phyloP scores from a whole-genome alignment of 257 asterid species.

The Nicotiana sylvestris region DNA sequence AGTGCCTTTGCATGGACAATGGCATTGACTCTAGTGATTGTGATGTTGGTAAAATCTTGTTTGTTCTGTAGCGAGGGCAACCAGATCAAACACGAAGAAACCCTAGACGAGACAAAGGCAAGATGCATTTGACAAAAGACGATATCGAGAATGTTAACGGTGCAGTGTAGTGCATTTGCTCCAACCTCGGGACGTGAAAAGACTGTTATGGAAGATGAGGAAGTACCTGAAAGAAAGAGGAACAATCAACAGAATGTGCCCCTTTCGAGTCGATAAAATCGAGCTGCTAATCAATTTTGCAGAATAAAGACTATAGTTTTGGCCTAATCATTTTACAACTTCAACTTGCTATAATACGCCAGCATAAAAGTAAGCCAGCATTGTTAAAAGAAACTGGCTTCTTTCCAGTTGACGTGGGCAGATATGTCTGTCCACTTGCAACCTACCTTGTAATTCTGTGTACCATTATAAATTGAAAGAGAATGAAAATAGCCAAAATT shows the following conservation, averaged over 20 bases:
- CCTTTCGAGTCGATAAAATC: not conserved
- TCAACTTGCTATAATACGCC: not conserved
- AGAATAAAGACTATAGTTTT: slow-evolving; percentile 8
- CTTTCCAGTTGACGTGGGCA: not conserved
- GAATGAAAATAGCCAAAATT: not conserved
- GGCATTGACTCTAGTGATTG: not conserved
- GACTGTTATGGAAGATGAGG: not conserved
- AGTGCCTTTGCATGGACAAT: not conserved
- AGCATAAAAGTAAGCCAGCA: not conserved
- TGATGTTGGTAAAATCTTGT: not conserved
- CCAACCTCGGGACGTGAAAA: not conserved
- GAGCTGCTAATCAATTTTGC: slow-evolving; percentile 9
- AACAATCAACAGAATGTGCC: not conserved
- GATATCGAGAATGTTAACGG: slow-evolving; percentile 48
- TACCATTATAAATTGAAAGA: not conserved
- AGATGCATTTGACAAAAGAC: slow-evolving; percentile 60
- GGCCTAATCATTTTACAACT: not conserved
- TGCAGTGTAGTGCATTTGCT: slow-evolving; percentile 14
- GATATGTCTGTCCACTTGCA: not conserved
- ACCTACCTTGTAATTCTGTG: not conserved
- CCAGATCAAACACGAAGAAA: slow-evolving; percentile 41
- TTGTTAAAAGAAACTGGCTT: not conserved
- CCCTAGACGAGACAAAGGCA: slow-evolving; percentile 58
- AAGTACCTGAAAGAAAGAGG: not conserved
- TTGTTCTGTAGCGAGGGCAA: slow-evolving; percentile 55